Evolutionary conservation across 169 alveolate genomes (phyloP).

Genomic region (Amoebophrya sp.): DNA sequence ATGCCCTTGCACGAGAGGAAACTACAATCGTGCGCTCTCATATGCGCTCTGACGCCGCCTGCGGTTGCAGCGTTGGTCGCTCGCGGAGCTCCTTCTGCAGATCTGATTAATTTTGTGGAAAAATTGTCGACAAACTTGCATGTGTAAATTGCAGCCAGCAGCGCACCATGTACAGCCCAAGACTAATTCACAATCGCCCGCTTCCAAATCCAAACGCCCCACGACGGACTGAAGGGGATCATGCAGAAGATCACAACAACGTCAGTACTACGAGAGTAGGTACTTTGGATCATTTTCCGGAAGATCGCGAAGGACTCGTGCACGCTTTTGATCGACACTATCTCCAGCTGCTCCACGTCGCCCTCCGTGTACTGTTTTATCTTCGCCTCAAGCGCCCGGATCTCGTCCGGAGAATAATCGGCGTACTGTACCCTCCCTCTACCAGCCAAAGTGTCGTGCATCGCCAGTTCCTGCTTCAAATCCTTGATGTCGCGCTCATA

Average conservation of each 20-base stretch:
- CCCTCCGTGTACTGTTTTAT: neutral
- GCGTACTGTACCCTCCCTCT: slow-evolving; percentile 65
- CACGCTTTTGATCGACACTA: neutral
- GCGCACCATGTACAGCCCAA: no score
- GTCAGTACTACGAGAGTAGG: neutral
- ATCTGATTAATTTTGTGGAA: neutral
- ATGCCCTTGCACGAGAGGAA: no score
- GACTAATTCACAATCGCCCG: no score
- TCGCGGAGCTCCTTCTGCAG: neutral
- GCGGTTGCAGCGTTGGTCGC: neutral
- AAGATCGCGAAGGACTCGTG: neutral
- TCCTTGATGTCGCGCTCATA: slow-evolving; percentile 81
- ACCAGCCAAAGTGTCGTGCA: slow-evolving; percentile 83
- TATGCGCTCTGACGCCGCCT: no score
- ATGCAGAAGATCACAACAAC: no score
- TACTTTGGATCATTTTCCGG: slow-evolving; percentile 6
- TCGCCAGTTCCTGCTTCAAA: slow-evolving; percentile 81
- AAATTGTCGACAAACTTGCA: no score
- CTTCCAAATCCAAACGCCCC: no score
- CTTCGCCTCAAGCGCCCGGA: slow-evolving; percentile 42
- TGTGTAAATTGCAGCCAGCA: no score
- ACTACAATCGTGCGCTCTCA: no score
- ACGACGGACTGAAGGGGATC: no score
- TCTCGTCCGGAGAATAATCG: slow-evolving; percentile 46
- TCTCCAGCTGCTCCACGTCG: neutral